A percentile compares a stretch with the other conserved stretches of the same genome.
Conservation (phyloP, 1,139 yeast species). For the Taphrina communis region DNA sequence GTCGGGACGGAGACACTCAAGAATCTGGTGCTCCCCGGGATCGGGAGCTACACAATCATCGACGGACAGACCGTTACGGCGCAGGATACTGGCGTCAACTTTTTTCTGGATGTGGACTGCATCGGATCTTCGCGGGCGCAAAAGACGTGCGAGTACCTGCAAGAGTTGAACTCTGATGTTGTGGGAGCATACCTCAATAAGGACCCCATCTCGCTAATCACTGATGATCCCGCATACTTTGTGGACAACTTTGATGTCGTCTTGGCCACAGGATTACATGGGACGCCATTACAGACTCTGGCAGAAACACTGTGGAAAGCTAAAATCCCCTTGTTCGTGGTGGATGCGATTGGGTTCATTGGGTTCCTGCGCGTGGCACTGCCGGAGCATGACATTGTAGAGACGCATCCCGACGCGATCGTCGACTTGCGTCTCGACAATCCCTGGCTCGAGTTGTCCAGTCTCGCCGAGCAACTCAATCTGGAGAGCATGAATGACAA, state of each 20-base stretch:
- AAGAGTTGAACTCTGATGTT: conserved; percentile 69
- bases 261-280: conserved; percentile 53
- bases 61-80: conserved; percentile 57
- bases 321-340: conserved; percentile 62
- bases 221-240: conserved; percentile 56
- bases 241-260: conserved; percentile 59
- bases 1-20: conserved; percentile 74
- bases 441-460: conserved; percentile 77
- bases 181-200: conserved; percentile 53
- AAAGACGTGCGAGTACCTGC: conserved; percentile 56
- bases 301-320: conserved; percentile 56
- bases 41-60: conserved; percentile 69
- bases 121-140: conserved; percentile 57
- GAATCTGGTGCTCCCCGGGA: conserved; percentile 71
- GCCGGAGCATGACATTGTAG: conserved; percentile 67
- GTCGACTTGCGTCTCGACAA: conserved; percentile 71
- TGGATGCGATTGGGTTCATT: conserved; percentile 67
- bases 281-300: conserved; percentile 48
- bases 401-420: conserved; percentile 72
- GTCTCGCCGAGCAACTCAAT: conserved; percentile 61
- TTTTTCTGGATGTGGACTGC: conserved; percentile 61
- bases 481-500: conserved; percentile 58
- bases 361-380: conserved; percentile 65
- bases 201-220: conserved; percentile 39
- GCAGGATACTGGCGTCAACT: conserved; percentile 63